phyloP scores from a whole-genome alignment of 345 rosid genomes.

The Schrenkiella parvula region DNA sequence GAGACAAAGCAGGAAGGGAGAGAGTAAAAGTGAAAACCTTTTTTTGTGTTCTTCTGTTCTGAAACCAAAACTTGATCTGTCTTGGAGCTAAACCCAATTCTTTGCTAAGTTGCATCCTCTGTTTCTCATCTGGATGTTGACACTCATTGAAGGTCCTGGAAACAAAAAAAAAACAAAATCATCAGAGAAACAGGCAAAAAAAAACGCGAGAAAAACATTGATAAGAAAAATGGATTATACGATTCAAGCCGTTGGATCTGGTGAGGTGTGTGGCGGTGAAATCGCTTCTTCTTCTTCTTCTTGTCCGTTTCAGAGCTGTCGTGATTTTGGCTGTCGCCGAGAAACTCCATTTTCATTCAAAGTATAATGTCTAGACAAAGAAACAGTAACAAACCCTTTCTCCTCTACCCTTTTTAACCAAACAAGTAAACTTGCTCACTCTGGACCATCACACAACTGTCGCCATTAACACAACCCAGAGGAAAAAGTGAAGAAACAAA shows the following conservation, averaged over 20 bases:
- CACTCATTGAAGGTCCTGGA: conserved; percentile 85
- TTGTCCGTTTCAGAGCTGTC: conserved; percentile 47
- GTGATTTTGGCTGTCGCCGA: conserved; percentile 24
- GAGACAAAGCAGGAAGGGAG: not conserved
- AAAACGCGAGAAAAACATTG: not conserved
- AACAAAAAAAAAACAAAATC: not conserved
- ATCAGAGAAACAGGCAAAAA: not conserved
- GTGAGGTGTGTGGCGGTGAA: conserved; percentile 88
- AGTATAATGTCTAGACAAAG: not conserved
- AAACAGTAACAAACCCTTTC: not conserved
- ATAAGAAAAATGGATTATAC: conserved; percentile 32
- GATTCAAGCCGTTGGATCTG: conserved; percentile 94
- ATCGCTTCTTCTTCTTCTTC: conserved; percentile 70
- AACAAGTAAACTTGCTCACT: conserved; percentile 15
- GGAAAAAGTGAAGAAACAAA: not conserved
- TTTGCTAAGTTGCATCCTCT: conserved; percentile 74
- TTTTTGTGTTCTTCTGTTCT: conserved; percentile 94
- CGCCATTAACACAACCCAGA: conserved; percentile 21
- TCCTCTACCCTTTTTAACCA: not conserved
- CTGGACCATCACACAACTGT: conserved; percentile 30
- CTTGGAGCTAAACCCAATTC: conserved; percentile 83
- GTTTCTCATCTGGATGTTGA: conserved; percentile 98
- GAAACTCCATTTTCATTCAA: conserved; percentile 42
- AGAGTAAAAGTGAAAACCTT: conserved; percentile 44
- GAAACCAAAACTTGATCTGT: conserved; percentile 99